Evolutionary conservation across 768 basidiomycete species (phyloP).

Genomic region (Suillus paluster): DNA sequence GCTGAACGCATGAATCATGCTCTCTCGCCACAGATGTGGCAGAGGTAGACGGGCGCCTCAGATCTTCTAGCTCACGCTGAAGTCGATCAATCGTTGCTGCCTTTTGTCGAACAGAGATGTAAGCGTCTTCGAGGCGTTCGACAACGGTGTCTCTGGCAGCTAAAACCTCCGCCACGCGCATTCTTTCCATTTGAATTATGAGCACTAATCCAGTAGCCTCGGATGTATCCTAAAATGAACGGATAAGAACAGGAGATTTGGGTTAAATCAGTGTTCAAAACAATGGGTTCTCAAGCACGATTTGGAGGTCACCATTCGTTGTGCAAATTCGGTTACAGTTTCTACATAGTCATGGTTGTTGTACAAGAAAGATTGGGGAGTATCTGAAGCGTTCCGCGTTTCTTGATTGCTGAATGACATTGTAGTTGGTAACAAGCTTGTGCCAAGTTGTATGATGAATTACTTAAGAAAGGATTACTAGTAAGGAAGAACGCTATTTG

Average conservation of each 20-base stretch:
- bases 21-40: conserved; percentile 6
- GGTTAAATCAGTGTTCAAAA: background rate
- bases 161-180: conserved; percentile 59
- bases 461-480: too few relatives aligned
- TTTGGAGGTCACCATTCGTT: conserved; percentile 9
- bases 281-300: background rate
- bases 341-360: too few relatives aligned
- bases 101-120: conserved; percentile 65
- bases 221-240: conserved; percentile 14
- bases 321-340: background rate
- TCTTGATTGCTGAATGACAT: background rate
- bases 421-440: background rate
- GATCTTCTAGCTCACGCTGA: conserved; percentile 43
- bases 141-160: conserved; percentile 67
- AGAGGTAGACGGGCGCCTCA: conserved; percentile 26
- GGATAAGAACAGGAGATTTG: background rate
- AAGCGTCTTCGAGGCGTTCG: conserved; percentile 61
- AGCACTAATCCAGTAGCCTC: conserved; percentile 52
- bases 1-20: background rate
- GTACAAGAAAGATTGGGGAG: background rate
- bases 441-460: too few relatives aligned
- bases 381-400: background rate
- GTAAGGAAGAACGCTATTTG: too few relatives aligned
- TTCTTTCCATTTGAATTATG: conserved; percentile 55
- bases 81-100: conserved; percentile 52